Evolutionary conservation across 139 green algal species (phyloP).

Genomic region (Chlamydomonas sphaeroides): DNA sequence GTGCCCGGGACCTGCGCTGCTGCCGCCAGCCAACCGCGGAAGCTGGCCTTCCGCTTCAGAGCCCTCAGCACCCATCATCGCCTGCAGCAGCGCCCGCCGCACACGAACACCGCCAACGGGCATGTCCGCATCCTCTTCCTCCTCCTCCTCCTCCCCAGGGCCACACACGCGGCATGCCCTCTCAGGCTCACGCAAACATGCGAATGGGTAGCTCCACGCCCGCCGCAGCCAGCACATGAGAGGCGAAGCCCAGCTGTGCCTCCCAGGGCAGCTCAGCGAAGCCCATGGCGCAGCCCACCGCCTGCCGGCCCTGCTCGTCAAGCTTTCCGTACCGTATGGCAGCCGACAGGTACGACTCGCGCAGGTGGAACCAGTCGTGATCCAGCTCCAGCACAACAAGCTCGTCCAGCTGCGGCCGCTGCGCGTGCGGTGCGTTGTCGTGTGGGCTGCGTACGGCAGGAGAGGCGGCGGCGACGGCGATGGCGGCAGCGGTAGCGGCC

Average conservation of each 20-base stretch:
- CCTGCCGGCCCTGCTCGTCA: conserved; percentile 1
- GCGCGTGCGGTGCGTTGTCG: too few relatives aligned
- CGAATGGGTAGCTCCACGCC: conserved; percentile 25
- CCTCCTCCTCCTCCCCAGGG: too few relatives aligned
- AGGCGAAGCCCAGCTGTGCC: conserved; percentile 26
- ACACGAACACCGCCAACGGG: too few relatives aligned
- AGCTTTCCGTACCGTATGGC: neutral
- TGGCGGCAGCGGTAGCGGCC: neutral
- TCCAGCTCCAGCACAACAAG: conserved; percentile 30
- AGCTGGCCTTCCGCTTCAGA: too few relatives aligned
- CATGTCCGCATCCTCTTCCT: too few relatives aligned
- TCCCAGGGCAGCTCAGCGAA: conserved; percentile 34
- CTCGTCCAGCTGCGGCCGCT: neutral
- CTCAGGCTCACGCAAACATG: conserved; percentile 7
- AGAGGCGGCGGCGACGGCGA: neutral
- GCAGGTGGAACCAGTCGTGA: conserved; percentile 43
- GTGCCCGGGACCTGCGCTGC: too few relatives aligned
- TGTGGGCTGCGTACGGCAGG: neutral
- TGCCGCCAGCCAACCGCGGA: too few relatives aligned
- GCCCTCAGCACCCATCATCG: too few relatives aligned
- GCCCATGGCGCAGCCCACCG: neutral
- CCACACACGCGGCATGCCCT: too few relatives aligned
- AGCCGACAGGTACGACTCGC: neutral
- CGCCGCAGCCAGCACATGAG: neutral
- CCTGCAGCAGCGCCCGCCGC: too few relatives aligned